A percentile compares a stretch with the other conserved stretches of the same genome.
phyloP scores from a whole-genome alignment of 306 rosid species.

The Dryas drummondii region DNA sequence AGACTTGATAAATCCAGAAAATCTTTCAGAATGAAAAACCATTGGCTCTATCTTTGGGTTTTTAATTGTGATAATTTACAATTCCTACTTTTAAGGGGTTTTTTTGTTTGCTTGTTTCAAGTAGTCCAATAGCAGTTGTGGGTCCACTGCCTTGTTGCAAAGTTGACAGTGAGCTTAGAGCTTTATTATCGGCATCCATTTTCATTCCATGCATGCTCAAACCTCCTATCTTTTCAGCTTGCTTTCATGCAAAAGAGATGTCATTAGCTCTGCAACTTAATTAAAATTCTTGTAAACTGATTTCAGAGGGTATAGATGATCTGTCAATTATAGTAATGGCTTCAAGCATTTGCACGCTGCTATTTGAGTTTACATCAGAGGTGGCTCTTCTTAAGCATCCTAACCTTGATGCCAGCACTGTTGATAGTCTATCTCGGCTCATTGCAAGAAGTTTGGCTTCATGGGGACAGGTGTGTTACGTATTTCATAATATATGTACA shows the following conservation, averaged over 20 bases:
- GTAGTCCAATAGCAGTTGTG: neutral
- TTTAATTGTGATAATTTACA: neutral
- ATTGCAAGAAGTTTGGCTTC: slow-evolving; percentile 63
- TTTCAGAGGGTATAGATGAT: slow-evolving; percentile 56
- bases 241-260: slow-evolving; percentile 4
- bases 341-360: slow-evolving; percentile 67
- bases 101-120: neutral
- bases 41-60: neutral
- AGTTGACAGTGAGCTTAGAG: slow-evolving; percentile 2
- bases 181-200: neutral
- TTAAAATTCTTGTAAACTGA: slow-evolving; percentile 28
- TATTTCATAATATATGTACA: neutral
- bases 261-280: slow-evolving; percentile 13
- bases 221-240: slow-evolving; percentile 11
- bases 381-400: slow-evolving; percentile 59
- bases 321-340: slow-evolving; percentile 71
- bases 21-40: neutral
- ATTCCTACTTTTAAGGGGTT: neutral
- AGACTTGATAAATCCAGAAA: neutral
- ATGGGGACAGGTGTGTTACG: slow-evolving; percentile 48
- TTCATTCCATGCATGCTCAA: slow-evolving; percentile 7
- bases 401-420: slow-evolving; percentile 44
- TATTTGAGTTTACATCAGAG: slow-evolving; percentile 78
- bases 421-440: slow-evolving; percentile 53
- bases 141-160: neutral